Conservation (phyloP, 768 basidiomycete genomes). For the Trametes cinnabarina region DNA sequence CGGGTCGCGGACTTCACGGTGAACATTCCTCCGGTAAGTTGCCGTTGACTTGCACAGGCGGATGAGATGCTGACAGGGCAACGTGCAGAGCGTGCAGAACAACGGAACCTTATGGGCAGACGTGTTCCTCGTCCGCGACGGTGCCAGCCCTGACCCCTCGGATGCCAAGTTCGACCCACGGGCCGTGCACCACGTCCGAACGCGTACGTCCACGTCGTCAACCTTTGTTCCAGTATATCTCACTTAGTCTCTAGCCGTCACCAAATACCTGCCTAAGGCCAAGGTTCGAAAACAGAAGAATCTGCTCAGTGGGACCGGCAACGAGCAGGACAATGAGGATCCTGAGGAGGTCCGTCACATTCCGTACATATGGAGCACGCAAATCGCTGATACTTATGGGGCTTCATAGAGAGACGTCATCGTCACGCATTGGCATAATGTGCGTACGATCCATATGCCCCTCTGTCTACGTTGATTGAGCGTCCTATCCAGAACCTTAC, state of each 20-base stretch:
- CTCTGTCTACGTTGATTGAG: background rate
- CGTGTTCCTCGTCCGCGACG: constrained; percentile 68
- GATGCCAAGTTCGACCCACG: constrained; percentile 49
- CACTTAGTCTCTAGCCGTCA: constrained; percentile 80
- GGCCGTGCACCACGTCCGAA: constrained; percentile 69
- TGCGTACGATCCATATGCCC: constrained; percentile 23
- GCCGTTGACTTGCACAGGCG: background rate
- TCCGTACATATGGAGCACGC: too few relatives aligned
- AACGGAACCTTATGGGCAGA: constrained; percentile 87
- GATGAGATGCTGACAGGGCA: background rate
- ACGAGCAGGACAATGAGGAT: constrained; percentile 39
- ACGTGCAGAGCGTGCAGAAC: constrained; percentile 60
- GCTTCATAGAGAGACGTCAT: constrained; percentile 53
- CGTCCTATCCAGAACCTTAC: constrained; percentile 68
- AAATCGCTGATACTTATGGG: background rate
- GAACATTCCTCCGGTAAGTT: constrained; percentile 63
- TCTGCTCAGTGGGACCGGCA: constrained; percentile 47
- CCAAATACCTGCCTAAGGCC: constrained; percentile 72
- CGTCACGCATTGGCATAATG: constrained; percentile 82
- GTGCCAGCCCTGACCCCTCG: constrained; percentile 62
- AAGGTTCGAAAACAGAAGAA: constrained; percentile 83
- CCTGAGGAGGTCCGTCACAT: constrained; percentile 47
- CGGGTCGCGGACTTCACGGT: constrained; percentile 57
- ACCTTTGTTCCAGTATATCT: too few relatives aligned
- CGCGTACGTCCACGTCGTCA: constrained; percentile 58